Evolutionary conservation across 495 filamentous ascomycete species (phyloP).

Genomic region (Penicillium paradoxum): DNA sequence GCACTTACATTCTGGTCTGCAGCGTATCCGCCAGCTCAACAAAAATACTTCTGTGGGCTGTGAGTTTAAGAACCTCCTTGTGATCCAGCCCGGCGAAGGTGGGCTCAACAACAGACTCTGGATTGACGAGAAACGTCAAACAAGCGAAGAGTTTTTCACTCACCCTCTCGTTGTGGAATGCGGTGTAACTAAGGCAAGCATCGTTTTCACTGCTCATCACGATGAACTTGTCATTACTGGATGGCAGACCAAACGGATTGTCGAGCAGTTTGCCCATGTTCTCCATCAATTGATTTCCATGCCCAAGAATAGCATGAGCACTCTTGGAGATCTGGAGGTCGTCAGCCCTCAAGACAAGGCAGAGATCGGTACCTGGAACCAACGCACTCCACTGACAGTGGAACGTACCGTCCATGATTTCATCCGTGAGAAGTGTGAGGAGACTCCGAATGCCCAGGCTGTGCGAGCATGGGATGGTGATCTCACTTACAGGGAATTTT

Average conservation of each 20-base stretch:
- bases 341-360: constrained; percentile 31
- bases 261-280: constrained; percentile 32
- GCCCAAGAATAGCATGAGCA: constrained; percentile 22
- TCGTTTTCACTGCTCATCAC: constrained; percentile 32
- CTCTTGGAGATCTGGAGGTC: constrained; percentile 31
- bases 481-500: constrained; percentile 37
- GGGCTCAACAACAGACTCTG: constrained; percentile 32
- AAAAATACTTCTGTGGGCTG: constrained; percentile 46
- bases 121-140: constrained; percentile 42
- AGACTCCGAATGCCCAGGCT: constrained; percentile 33
- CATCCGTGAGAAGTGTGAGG: constrained; percentile 21
- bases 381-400: constrained; percentile 21
- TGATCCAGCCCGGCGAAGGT: constrained; percentile 44
- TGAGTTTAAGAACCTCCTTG: constrained; percentile 59
- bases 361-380: constrained; percentile 32
- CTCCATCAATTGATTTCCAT: constrained; percentile 29
- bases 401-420: constrained; percentile 48
- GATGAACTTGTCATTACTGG: constrained; percentile 35
- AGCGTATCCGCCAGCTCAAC: constrained; percentile 37
- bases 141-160: constrained; percentile 44
- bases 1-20: constrained; percentile 43
- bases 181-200: constrained; percentile 24
- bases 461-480: constrained; percentile 44
- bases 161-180: constrained; percentile 49
- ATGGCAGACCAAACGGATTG: constrained; percentile 32